Evolutionary conservation across 768 basidiomycete genomes (phyloP).

Genomic region (Brasilioporus rufonigricans): DNA sequence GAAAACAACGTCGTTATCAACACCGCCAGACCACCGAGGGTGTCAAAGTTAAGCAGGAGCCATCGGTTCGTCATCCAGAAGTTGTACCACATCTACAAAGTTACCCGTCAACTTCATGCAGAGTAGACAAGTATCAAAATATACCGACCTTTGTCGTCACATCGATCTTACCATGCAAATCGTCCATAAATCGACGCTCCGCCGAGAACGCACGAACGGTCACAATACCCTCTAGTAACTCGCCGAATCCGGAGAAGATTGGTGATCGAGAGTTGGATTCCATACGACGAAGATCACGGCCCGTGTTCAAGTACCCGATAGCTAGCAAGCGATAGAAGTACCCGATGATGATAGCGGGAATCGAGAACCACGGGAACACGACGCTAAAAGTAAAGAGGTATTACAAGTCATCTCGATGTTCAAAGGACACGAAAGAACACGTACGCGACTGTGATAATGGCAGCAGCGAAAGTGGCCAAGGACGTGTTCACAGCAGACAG

Average conservation of each 20-base stretch:
- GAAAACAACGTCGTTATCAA: slow-evolving; percentile 76
- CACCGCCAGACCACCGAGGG: slow-evolving; percentile 69
- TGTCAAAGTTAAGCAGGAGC: slow-evolving; percentile 82
- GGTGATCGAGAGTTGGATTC: slow-evolving; percentile 86
- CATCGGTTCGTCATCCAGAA: slow-evolving; percentile 92
- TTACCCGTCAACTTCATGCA: neutral
- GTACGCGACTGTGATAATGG: slow-evolving; percentile 69
- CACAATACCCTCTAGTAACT: slow-evolving; percentile 85
- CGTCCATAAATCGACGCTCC: slow-evolving; percentile 73
- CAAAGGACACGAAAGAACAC: slow-evolving; percentile 22
- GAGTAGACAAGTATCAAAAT: neutral
- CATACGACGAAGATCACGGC: slow-evolving; percentile 84
- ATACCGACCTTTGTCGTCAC: slow-evolving; percentile 64
- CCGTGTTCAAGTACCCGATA: slow-evolving; percentile 73
- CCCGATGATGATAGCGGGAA: slow-evolving; percentile 75
- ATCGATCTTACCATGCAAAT: slow-evolving; percentile 71
- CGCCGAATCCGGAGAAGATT: slow-evolving; percentile 80
- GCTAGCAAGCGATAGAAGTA: slow-evolving; percentile 69
- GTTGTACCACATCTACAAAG: slow-evolving; percentile 66
- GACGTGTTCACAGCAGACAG: slow-evolving; percentile 77
- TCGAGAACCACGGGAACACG: slow-evolving; percentile 79
- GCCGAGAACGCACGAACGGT: slow-evolving; percentile 90
- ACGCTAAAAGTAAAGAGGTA: slow-evolving; percentile 34
- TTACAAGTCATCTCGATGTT: slow-evolving; percentile 7
- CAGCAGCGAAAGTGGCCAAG: slow-evolving; percentile 72